Evolutionary conservation across 495 filamentous ascomycete genomes (phyloP).

Genomic region (Penicillium nucicola): DNA sequence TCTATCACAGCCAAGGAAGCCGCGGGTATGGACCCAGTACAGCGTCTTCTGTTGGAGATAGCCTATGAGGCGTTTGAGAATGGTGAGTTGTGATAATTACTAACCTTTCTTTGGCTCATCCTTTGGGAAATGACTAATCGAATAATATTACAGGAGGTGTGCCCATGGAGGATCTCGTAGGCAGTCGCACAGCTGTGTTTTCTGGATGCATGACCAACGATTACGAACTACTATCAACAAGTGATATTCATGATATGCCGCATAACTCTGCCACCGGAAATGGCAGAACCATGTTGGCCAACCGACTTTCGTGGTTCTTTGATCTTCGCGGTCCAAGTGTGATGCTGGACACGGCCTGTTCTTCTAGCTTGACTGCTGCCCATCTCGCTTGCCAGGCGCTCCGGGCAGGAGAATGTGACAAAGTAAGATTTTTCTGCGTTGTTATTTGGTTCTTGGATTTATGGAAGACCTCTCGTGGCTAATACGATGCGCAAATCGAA

Average conservation of each 20-base stretch:
- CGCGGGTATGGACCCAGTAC: constrained; percentile 50
- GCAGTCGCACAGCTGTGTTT: constrained; percentile 45
- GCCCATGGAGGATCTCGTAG: constrained; percentile 32
- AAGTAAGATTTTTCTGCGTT: too few species aligned
- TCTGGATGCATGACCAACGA: constrained; percentile 44
- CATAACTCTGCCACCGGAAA: constrained; percentile 2
- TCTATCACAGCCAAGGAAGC: constrained; percentile 44
- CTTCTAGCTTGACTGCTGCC: constrained; percentile 37
- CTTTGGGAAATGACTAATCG: background rate
- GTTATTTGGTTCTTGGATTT: too few species aligned
- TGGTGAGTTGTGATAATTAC: too few species aligned
- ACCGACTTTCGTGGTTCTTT: constrained; percentile 49
- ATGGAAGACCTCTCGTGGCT: too few species aligned
- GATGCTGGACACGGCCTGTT: constrained; percentile 42
- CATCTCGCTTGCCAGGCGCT: constrained; percentile 40
- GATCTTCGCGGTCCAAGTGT: constrained; percentile 46
- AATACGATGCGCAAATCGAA: too few species aligned
- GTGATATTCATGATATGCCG: background rate
- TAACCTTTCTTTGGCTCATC: too few species aligned
- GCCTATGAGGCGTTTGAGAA: constrained; percentile 49
- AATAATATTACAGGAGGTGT: constrained; percentile 23
- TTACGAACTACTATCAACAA: background rate
- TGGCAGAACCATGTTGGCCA: constrained; percentile 34
- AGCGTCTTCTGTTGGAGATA: constrained; percentile 45
- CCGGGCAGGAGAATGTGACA: constrained; percentile 30